Evolutionary conservation across 129 eudicot genomes (phyloP).

Genomic region (Gnaphalium uliginosum): DNA sequence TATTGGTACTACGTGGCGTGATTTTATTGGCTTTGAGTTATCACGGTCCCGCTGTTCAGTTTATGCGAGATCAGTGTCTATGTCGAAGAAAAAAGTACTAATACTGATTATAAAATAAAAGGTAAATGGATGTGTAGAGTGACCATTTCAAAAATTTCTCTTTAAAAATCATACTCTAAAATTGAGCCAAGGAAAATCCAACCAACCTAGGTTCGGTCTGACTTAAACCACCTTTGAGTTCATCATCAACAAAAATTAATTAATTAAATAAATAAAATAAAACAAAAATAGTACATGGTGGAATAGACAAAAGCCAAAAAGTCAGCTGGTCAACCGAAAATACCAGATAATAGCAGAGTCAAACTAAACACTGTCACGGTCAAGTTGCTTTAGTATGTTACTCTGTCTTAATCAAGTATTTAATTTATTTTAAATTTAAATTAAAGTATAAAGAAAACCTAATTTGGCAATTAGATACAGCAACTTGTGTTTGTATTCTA

Average conservation of each 20-base stretch:
- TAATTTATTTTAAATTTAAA: background rate
- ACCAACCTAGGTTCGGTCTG: conserved; percentile 6
- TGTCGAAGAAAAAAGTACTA: too few relatives aligned
- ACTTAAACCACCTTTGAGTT: conserved; percentile 4
- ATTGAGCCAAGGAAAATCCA: conserved; percentile 8
- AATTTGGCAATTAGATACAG: background rate
- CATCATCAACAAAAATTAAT: background rate
- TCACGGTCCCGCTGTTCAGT: too few relatives aligned
- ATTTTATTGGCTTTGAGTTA: too few relatives aligned
- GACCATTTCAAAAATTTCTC: too few relatives aligned
- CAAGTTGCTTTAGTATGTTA: conserved; percentile 29
- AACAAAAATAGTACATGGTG: conserved; percentile 18
- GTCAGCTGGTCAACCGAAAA: conserved; percentile 31
- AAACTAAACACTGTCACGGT: conserved; percentile 38
- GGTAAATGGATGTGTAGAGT: too few relatives aligned
- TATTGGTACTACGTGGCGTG: too few relatives aligned
- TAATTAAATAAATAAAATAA: background rate
- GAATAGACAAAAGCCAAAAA: conserved; percentile 18
- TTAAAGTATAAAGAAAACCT: background rate
- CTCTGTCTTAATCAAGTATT: background rate
- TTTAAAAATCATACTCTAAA: too few relatives aligned
- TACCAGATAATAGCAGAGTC: conserved; percentile 28
- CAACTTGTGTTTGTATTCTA: too few relatives aligned
- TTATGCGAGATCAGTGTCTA: too few relatives aligned
- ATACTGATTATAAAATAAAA: too few relatives aligned